A percentile compares a stretch with the other conserved stretches of the same genome.
Conservation (phyloP, 106 monocot genomes). For the Amphibolis antarctica region DNA sequence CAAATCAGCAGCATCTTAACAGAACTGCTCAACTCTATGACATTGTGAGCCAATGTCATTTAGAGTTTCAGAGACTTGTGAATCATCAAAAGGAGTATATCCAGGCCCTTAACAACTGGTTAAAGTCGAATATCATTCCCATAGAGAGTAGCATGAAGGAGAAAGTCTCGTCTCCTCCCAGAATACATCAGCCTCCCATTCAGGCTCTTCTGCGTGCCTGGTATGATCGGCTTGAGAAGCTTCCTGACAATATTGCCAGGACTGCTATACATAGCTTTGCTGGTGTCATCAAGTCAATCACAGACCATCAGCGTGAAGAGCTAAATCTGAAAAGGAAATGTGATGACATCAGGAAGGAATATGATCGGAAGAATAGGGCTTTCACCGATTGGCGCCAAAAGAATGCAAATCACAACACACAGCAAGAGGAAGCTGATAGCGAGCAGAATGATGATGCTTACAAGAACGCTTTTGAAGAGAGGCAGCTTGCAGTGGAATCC, state of each 20-base stretch:
- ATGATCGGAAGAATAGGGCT: conserved; percentile 24
- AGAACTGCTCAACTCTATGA: conserved; percentile 41
- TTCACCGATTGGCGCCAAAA: conserved; percentile 53
- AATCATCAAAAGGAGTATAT: conserved; percentile 67
- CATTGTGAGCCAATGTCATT: conserved; percentile 35
- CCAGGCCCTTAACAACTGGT: conserved; percentile 53
- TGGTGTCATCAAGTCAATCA: conserved; percentile 41
- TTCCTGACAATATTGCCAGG: conserved; percentile 42
- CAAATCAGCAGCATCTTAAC: conserved; percentile 36
- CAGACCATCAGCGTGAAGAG: conserved; percentile 53
- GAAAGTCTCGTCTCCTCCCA: conserved; percentile 43
- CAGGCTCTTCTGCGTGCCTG: conserved; percentile 50
- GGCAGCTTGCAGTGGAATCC: conserved; percentile 32
- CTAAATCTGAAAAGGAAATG: conserved; percentile 49
- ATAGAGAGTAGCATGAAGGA: conserved; percentile 76
- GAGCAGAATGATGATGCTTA: conserved; percentile 12
- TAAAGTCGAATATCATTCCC: conserved; percentile 62
- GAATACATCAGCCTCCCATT: conserved; percentile 29
- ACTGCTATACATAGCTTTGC: conserved; percentile 43
- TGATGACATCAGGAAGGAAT: conserved; percentile 44
- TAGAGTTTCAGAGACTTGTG: conserved; percentile 49
- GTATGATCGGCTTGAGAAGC: conserved; percentile 62
- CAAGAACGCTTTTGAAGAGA: conserved; percentile 32
- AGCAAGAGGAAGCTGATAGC: conserved; percentile 10
- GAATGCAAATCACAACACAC: not conserved